These are phyloP conservation scores for Fraxinus cuspidata DNA, from an alignment of 257 asterid species.

Conservation along the genomic window DNA sequence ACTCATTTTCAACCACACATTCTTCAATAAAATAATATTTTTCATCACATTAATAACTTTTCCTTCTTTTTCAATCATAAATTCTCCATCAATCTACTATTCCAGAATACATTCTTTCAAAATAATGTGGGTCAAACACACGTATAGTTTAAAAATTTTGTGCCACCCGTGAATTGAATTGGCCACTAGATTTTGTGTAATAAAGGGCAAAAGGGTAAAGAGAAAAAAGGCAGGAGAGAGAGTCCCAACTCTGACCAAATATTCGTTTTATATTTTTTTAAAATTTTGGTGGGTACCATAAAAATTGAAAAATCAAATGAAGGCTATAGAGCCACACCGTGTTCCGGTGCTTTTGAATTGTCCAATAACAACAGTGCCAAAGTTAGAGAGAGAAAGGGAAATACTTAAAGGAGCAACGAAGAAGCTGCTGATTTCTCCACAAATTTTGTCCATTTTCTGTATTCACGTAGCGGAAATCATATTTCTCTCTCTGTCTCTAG, in stretches of 20 bases:
- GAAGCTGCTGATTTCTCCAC: constrained; percentile 44
- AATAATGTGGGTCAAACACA: too few relatives aligned
- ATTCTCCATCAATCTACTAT: too few relatives aligned
- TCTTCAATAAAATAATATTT: too few relatives aligned
- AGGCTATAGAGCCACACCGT: constrained; percentile 1
- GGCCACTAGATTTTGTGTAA: too few relatives aligned
- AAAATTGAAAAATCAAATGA: constrained; percentile 34
- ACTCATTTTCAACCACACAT: too few relatives aligned
- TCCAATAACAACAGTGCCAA: constrained; percentile 33
- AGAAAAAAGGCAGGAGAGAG: not conserved
- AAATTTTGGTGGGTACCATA: not conserved
- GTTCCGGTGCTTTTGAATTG: not conserved
- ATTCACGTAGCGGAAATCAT: not conserved
- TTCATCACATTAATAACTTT: too few relatives aligned
- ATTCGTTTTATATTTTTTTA: not conserved
- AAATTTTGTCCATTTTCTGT: constrained; percentile 33
- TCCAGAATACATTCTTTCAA: too few relatives aligned
- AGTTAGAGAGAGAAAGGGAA: constrained; percentile 19
- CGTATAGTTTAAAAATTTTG: too few relatives aligned
- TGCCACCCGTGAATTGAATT: too few relatives aligned
- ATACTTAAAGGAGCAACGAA: constrained; percentile 49
- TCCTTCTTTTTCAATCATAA: too few relatives aligned
- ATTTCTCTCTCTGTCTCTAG: not conserved
- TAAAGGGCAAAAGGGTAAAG: not conserved
- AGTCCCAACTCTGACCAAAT: not conserved